Evolutionary conservation across 2,329 filamentous ascomycete species (phyloP).

Genomic region (Huntiella moniliformis): DNA sequence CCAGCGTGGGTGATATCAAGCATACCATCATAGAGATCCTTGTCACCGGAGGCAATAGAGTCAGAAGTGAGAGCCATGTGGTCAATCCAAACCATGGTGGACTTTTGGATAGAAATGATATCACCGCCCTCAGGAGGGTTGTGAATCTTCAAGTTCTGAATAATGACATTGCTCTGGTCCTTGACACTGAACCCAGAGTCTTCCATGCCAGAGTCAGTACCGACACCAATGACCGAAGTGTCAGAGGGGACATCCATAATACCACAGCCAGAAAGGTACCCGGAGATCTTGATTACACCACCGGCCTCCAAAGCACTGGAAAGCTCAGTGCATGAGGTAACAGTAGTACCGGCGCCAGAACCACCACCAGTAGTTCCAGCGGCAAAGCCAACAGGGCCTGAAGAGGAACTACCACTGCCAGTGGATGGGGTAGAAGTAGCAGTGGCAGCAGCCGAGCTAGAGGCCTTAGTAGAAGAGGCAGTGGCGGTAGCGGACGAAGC

Average conservation of each 20-base stretch:
- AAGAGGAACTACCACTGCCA: conserved; percentile 10
- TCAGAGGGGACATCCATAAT: conserved; percentile 28
- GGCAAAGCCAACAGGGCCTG: conserved; percentile 16
- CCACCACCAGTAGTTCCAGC: conserved; percentile 26
- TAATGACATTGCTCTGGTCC: conserved; percentile 32
- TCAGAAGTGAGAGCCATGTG: conserved; percentile 24
- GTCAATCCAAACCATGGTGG: conserved; percentile 30
- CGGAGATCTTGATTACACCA: conserved; percentile 27
- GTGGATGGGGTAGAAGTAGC: conserved; percentile 3
- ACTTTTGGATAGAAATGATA: conserved; percentile 29
- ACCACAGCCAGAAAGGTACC: conserved; percentile 23
- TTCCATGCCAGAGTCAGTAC: conserved; percentile 23
- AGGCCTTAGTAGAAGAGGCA: neutral
- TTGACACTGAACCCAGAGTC: conserved; percentile 29
- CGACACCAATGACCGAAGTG: conserved; percentile 32
- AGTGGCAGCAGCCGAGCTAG: neutral
- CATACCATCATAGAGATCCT: conserved; percentile 26
- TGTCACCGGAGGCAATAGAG: conserved; percentile 18
- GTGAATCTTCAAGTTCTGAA: conserved; percentile 35
- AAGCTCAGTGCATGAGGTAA: conserved; percentile 25
- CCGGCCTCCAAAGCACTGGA: conserved; percentile 20
- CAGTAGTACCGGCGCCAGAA: conserved; percentile 25
- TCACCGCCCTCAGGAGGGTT: conserved; percentile 31
- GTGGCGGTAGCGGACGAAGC: neutral
- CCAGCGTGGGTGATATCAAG: conserved; percentile 26